Base-by-base conservation (phyloP, 2,329 filamentous ascomycete species). In the Sarocladiaceae sp. region DNA sequence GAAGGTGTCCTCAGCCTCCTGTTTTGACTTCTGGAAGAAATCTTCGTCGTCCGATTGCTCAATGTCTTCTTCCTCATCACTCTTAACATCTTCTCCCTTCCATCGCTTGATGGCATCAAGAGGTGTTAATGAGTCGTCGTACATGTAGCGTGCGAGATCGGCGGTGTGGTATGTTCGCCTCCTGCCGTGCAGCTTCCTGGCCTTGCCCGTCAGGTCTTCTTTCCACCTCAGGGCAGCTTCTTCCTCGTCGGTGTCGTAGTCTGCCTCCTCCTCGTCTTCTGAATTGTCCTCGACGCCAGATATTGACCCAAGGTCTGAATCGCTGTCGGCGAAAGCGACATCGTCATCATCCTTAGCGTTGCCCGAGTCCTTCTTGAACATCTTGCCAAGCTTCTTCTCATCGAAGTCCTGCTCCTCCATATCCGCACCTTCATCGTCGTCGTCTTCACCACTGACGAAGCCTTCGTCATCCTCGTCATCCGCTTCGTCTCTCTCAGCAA, bases 231-330 rank as follows among this genome's bases (percentile, higher is more conserved):
- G 55, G 3, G 76, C 82, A 3, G 82, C 84, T 31, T 85, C 83
- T 39, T 91, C 88, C 43, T 87, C 85, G 15, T 77, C 77, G 2
- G 72, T 76, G 43, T 67, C 61, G 37, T 64, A 60, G n/a, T 78
- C 76, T n/a, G 78, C 74, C 1, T 69, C 64, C 0, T 70, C 66
- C 10, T 67, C 69, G 3, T 66, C 69, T 1, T 66, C 67, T 3
- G 68, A 67, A 0, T 63, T 64, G 2, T 69, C 68, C 2, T 76
- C 74, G 5, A 68, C 67, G 1, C 65, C 69, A 7, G 88, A 95
- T 50, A 96, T 65, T 3, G 91, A 95, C 6, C 93, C 93, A 4
- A 98, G 74, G 60, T 98, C 94, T 0, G 93, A 98, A 62, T 98
- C 94, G 57, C 88, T 95, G 58, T 98, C 93, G 12, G 93, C 93